Evolutionary conservation across 306 rosid genomes (phyloP).

Genomic region (Sicyos baderoa): DNA sequence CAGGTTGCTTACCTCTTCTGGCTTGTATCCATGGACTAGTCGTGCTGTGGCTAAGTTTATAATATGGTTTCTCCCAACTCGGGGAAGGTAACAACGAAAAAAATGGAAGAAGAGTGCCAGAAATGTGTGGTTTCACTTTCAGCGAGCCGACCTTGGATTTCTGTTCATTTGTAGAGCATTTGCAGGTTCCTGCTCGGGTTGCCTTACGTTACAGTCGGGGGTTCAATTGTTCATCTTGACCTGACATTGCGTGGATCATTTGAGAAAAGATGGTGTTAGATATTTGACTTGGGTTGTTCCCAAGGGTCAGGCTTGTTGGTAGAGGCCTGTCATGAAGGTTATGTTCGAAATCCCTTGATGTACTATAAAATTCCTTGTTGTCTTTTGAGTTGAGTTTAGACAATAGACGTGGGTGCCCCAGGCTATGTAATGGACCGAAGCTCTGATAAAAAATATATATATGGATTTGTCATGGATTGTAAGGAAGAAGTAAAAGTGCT

Average conservation of each 20-base stretch:
- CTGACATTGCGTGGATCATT: not conserved
- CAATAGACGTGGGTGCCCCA: too few relatives aligned
- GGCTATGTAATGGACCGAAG: too few relatives aligned
- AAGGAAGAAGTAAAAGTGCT: slow-evolving; percentile 2
- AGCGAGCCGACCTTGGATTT: not conserved
- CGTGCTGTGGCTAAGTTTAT: not conserved
- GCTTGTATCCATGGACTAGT: not conserved
- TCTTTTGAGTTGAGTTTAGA: too few relatives aligned
- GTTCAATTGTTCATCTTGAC: not conserved
- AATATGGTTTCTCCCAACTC: not conserved
- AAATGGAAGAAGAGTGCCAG: not conserved
- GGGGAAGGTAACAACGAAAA: not conserved
- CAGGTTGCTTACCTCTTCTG: not conserved
- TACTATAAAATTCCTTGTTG: too few relatives aligned
- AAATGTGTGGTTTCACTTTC: slow-evolving; percentile 11
- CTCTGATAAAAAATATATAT: too few relatives aligned
- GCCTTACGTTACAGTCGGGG: not conserved
- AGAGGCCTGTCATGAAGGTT: too few relatives aligned
- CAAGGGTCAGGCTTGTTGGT: too few relatives aligned
- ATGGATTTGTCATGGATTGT: not conserved
- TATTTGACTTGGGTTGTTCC: not conserved
- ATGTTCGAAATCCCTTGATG: too few relatives aligned
- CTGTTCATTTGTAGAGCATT: not conserved
- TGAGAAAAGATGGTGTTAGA: not conserved
- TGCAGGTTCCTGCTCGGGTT: not conserved